Percentiles rank a stretch among this genome's conserved stretches.
Conservation (phyloP, 257 asterid species). For the Rauvolfia tetraphylla region DNA sequence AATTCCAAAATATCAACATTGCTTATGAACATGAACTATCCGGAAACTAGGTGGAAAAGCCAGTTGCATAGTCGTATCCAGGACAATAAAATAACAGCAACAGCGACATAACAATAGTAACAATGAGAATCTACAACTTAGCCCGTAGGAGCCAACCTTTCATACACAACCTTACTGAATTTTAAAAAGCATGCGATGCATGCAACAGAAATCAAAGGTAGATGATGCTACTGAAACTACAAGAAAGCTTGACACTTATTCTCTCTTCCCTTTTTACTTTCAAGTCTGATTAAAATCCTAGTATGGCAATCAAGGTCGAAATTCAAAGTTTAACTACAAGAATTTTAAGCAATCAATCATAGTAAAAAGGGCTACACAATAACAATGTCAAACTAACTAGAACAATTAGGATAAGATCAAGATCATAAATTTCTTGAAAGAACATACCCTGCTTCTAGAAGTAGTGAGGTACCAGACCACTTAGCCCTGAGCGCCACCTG, state of each 20-base stretch:
- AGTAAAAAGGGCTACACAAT: neutral
- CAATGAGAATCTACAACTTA: neutral
- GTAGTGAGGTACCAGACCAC: constrained; percentile 95
- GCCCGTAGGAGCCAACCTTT: neutral
- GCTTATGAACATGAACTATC: neutral
- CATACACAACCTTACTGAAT: neutral
- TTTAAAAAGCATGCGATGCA: neutral
- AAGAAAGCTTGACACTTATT: neutral
- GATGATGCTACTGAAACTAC: neutral
- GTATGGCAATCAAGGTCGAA: neutral
- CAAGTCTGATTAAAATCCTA: neutral
- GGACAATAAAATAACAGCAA: neutral
- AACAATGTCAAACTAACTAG: neutral
- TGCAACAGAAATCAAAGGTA: neutral
- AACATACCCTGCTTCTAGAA: constrained; percentile 89
- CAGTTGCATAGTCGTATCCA: neutral
- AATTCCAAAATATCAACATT: neutral
- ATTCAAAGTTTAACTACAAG: neutral
- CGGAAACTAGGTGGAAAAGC: constrained; percentile 7
- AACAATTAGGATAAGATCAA: constrained; percentile 4
- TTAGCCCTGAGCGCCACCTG: constrained; percentile 96
- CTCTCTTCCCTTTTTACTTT: neutral
- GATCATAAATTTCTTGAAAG: neutral
- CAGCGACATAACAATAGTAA: neutral
- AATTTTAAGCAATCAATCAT: neutral